These are phyloP conservation scores for Monotropa hypopitys DNA, from an alignment of 179 eudicot genomes.

Conservation along the genomic window DNA sequence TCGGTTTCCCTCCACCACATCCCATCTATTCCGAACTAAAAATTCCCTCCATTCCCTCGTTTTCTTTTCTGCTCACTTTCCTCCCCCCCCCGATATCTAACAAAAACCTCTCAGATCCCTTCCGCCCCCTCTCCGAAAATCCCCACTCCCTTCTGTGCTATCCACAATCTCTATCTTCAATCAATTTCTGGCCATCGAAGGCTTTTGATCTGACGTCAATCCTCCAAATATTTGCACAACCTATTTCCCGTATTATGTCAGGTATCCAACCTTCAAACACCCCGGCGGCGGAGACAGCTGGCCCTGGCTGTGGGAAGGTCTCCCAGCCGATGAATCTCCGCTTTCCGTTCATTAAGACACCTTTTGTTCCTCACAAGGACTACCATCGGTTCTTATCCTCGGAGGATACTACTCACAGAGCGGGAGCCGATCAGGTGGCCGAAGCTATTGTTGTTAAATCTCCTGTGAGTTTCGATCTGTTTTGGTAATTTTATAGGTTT, in stretches of 20 bases:
- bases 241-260: constrained; percentile 16
- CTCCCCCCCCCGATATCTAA: constrained; percentile 4
- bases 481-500: not conserved
- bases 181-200: constrained; percentile 1
- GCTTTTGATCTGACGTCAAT: not conserved
- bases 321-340: constrained; percentile 33
- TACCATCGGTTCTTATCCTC: constrained; percentile 47
- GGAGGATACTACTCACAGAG: constrained; percentile 3
- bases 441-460: constrained; percentile 51
- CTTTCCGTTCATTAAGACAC: constrained; percentile 59
- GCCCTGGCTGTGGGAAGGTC: constrained; percentile 10
- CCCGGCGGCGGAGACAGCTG: constrained; percentile 19
- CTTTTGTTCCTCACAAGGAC: constrained; percentile 36
- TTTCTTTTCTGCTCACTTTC: constrained; percentile 10
- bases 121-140: constrained; percentile 9
- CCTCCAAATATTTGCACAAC: not conserved
- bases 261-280: constrained; percentile 18
- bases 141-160: constrained; percentile 7
- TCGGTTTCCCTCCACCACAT: constrained; percentile 45
- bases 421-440: constrained; percentile 16
- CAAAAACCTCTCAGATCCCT: constrained; percentile 3
- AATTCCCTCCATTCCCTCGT: constrained; percentile 24
- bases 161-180: not conserved
- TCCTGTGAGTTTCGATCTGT: constrained; percentile 31
- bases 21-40: constrained; percentile 34